phyloP scores from a whole-genome alignment of 768 basidiomycete genomes.

The Serendipita sp. region DNA sequence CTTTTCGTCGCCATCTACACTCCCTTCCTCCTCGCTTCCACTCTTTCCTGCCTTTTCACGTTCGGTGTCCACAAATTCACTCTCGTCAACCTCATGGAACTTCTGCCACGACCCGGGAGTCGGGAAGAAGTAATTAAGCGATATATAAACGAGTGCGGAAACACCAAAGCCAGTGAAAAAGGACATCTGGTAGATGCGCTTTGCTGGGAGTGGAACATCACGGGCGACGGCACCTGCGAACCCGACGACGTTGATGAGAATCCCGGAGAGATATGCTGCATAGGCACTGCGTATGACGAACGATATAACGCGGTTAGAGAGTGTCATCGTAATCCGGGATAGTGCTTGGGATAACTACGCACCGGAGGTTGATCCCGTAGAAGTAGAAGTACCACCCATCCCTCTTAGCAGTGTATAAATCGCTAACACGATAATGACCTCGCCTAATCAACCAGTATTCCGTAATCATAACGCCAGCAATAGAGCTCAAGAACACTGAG shows the following conservation, averaged over 20 bases:
- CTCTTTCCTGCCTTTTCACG: conserved; percentile 4
- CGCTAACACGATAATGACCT: conserved; percentile 52
- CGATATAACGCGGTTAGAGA: not conserved
- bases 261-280: conserved; percentile 51
- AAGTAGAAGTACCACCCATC: conserved; percentile 65
- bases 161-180: conserved; percentile 76
- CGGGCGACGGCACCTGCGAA: conserved; percentile 52
- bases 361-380: conserved; percentile 57
- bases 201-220: conserved; percentile 1
- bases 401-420: conserved; percentile 43
- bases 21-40: not conserved
- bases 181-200: conserved; percentile 53
- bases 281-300: conserved; percentile 31
- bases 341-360: conserved; percentile 8
- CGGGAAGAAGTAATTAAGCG: conserved; percentile 44
- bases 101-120: conserved; percentile 29
- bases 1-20: conserved; percentile 5
- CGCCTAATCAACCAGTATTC: conserved; percentile 63
- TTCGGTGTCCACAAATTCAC: conserved; percentile 9
- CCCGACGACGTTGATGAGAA: conserved; percentile 68
- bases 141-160: conserved; percentile 46
- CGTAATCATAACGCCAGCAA: conserved; percentile 68
- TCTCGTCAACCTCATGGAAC: conserved; percentile 42
- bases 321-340: too few relatives aligned
- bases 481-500: conserved; percentile 64